Conservation (phyloP, 2,329 filamentous ascomycete genomes). For the Blastomyces parvus region DNA sequence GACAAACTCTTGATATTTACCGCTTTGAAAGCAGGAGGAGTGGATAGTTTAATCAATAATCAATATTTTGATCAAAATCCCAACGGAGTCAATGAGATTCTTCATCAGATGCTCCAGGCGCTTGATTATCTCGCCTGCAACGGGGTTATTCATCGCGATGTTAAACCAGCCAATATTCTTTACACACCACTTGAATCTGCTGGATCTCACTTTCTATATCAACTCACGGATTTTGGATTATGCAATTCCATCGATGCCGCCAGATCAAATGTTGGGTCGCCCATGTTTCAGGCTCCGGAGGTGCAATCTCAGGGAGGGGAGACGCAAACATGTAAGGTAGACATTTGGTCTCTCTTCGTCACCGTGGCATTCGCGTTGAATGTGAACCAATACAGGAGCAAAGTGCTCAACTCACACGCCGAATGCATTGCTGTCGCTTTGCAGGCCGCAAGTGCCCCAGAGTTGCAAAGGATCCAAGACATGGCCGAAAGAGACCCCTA, state of each 20-base stretch:
- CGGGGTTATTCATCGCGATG: conserved; percentile 18
- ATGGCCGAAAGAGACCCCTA: not conserved
- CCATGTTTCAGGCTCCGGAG: conserved; percentile 19
- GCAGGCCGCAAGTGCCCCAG: not conserved
- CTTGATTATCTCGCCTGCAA: conserved; percentile 18
- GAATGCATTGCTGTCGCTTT: not conserved
- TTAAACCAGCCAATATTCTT: conserved; percentile 22
- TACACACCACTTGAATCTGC: conserved; percentile 11
- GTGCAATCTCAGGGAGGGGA: not conserved
- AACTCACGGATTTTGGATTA: conserved; percentile 20
- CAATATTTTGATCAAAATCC: not conserved
- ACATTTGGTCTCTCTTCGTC: conserved; percentile 19
- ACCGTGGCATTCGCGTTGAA: conserved; percentile 7
- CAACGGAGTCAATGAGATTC: not conserved
- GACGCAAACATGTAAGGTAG: conserved; percentile 18
- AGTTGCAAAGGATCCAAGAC: not conserved
- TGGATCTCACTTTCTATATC: conserved; percentile 13
- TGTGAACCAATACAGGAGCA: not conserved
- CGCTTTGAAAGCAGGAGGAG: conserved; percentile 11
- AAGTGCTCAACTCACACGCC: not conserved
- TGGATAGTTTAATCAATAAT: not conserved
- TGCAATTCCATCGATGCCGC: conserved; percentile 11
- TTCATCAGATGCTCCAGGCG: conserved; percentile 18
- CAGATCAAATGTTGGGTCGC: conserved; percentile 11
- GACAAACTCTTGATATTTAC: conserved; percentile 13